These are phyloP conservation scores for Cladochytrium replicatum DNA, from an alignment of 192 early-diverging fungal genomes.

Conservation along the genomic window DNA sequence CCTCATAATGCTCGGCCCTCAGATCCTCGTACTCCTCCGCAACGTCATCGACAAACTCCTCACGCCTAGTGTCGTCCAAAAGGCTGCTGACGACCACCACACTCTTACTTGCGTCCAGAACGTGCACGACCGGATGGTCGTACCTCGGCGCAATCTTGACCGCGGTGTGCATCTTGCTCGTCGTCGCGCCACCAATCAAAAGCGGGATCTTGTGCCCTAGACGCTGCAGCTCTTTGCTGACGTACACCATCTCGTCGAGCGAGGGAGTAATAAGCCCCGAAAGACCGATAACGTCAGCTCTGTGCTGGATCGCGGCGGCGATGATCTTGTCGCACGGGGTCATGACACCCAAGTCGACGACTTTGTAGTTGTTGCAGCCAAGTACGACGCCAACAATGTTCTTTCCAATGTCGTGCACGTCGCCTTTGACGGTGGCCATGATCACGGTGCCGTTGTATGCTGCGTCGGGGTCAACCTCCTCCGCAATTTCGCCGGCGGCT, in stretches of 20 bases:
- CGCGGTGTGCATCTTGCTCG: constrained; percentile 91
- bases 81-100: constrained; percentile 86
- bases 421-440: constrained; percentile 93
- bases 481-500: constrained; percentile 30
- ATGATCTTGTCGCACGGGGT: constrained; percentile 89
- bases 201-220: constrained; percentile 78
- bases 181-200: constrained; percentile 91
- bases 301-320: constrained; percentile 72
- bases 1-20: constrained; percentile 84
- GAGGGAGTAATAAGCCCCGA: constrained; percentile 91
- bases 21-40: constrained; percentile 91
- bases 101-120: constrained; percentile 82
- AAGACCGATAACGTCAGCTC: constrained; percentile 88
- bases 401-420: constrained; percentile 97
- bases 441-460: constrained; percentile 83
- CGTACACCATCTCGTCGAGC: constrained; percentile 94
- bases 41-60: constrained; percentile 85
- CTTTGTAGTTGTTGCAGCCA: constrained; percentile 95
- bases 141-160: constrained; percentile 94
- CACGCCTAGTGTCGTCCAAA: constrained; percentile 60
- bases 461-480: constrained; percentile 47
- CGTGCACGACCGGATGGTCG: constrained; percentile 66
- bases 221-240: constrained; percentile 86
- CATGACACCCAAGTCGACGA: constrained; percentile 95
- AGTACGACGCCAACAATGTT: constrained; percentile 96